A percentile compares a stretch with the other conserved stretches of the same genome.
phyloP scores from a whole-genome alignment of 2,329 filamentous ascomycete species.

The Fusarium chuoi region DNA sequence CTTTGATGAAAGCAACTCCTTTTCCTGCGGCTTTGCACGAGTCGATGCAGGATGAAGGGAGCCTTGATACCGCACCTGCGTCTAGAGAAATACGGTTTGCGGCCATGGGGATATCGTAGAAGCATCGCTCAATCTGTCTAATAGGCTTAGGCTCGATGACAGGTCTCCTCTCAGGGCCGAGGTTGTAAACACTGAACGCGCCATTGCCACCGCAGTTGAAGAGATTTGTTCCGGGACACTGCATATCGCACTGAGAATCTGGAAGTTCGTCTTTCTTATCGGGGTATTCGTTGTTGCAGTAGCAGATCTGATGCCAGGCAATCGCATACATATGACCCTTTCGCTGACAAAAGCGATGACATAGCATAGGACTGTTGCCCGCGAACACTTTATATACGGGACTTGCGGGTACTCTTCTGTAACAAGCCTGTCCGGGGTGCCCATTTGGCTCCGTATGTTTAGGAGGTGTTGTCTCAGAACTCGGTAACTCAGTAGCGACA shows the following conservation, averaged over 20 bases:
- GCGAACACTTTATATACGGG: background rate
- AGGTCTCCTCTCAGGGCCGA: background rate
- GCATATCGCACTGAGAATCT: background rate
- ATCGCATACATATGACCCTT: fast-evolving
- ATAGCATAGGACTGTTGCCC: background rate
- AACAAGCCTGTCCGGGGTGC: background rate
- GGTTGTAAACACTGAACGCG: background rate
- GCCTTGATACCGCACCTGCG: fast-evolving
- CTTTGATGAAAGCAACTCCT: background rate
- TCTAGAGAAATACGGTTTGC: background rate
- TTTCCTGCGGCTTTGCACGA: background rate
- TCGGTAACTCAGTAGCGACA: fast-evolving
- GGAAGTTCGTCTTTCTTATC: background rate
- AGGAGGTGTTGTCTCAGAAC: fast-evolving
- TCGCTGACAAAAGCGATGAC: background rate
- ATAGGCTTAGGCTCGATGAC: background rate
- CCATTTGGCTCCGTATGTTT: background rate
- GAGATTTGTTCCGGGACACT: background rate
- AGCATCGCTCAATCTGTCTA: background rate
- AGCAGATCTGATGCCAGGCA: background rate
- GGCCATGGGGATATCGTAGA: background rate
- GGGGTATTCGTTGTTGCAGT: background rate
- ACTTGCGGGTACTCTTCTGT: background rate
- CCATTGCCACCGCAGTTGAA: background rate
- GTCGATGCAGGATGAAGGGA: background rate